Conservation (phyloP, 208 protist species). For the Leishmania martiniquensis region DNA sequence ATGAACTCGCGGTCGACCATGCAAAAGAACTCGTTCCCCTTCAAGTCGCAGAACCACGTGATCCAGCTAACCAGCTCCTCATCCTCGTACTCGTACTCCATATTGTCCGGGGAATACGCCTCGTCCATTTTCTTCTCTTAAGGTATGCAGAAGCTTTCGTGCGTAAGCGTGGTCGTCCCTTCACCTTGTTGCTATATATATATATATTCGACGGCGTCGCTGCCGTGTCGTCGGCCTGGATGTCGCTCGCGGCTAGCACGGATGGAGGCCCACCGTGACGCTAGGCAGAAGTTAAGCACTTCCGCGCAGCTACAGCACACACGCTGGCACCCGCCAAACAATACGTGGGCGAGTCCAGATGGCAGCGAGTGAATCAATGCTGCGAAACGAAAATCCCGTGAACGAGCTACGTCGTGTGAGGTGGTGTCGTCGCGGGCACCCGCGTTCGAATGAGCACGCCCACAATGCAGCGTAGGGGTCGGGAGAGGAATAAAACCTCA, state of each 20-base stretch:
- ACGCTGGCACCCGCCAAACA: neutral
- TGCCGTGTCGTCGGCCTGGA: neutral
- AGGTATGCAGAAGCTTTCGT: neutral
- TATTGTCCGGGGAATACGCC: conserved; percentile 50
- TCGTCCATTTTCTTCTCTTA: conserved; percentile 33
- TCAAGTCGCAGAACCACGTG: conserved; percentile 97
- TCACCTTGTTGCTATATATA: no score
- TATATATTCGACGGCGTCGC: no score
- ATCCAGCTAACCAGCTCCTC: conserved; percentile 96
- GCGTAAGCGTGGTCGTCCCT: no score
- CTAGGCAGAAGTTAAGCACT: neutral
- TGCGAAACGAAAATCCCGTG: neutral
- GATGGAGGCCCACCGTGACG: neutral
- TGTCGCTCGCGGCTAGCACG: neutral
- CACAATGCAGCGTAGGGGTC: no score
- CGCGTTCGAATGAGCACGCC: no score
- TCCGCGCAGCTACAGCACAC: neutral
- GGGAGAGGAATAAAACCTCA: neutral
- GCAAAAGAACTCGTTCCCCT: conserved; percentile 99
- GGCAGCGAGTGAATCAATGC: neutral
- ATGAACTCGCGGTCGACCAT: conserved; percentile 98
- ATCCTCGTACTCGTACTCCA: conserved; percentile 79
- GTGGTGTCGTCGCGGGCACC: neutral
- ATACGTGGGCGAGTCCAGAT: neutral
- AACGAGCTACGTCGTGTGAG: neutral